Base-by-base conservation (phyloP, 768 basidiomycete species). In the Rhodosporidiobolus odoratus region DNA sequence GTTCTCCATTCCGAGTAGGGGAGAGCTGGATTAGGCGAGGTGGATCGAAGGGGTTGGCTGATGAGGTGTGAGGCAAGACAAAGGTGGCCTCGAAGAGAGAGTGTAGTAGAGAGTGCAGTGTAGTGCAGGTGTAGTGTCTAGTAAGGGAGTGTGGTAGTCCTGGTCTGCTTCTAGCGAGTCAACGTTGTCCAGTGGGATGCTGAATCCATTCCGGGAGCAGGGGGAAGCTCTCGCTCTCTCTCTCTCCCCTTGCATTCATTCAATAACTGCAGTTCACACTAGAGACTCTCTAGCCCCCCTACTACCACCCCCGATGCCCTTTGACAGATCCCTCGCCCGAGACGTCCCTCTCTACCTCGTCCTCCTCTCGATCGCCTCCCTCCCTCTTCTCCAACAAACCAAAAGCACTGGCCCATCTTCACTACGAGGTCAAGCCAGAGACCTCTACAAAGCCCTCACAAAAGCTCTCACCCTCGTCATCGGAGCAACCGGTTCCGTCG, bases 361-460 rank as follows among this genome's bases (percentile, higher is more conserved):
- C 54, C 47, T 71, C 38, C 16, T 21, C 35, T 50, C 65, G 7
- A 48, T 50, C 35, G 38, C 40, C 54, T 37, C 48, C n/a, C 54
- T 71, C 56, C 69, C 69, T 16, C 48, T 71, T 65, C 53, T 43
- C 69, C 23, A 38, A 53, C 27, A 25, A 47, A 16, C 38, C 30
- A n/a, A n/a, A n/a, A n/a, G n/a, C 37, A 19, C 53, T 8, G 6
- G 37, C 23, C 57, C 16, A n/a, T 9, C 37, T 25, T 16, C 69
- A 6, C 40, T 50, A 25, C 64, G 69, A 17, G 3, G 27, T 32
- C 64, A 71, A 32, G 16, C 41, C 15, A 45, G 65, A n/a, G 45
- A 47, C 43, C 40, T 71, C 9, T 16, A n/a, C 0, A 43, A 50
- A 47, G n/a, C 65, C 8, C 25, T 45, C 27, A 47, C 59, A 17